Base-by-base conservation (phyloP, 2,329 filamentous ascomycete species). In the Botryosphaeria agaves region DNA sequence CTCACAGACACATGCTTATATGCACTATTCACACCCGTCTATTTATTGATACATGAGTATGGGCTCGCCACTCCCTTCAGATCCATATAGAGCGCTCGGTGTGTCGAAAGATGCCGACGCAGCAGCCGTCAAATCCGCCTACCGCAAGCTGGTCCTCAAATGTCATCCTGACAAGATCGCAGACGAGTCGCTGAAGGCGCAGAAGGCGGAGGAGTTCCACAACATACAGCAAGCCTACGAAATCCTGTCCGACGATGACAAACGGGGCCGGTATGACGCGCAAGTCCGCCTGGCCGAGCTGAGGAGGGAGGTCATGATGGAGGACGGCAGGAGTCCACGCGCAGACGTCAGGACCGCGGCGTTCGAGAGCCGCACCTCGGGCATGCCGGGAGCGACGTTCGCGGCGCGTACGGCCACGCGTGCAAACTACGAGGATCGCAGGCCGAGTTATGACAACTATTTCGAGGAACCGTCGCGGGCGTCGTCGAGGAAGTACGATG, bases 171-270 rank as follows among this genome's bases (percentile, higher is more conserved):
- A 94, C 62, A 92, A 93, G 58, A 72, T 92, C 38, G 76, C 83
- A 41, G 72, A 92, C 45, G 72, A 76, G 31, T 62, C 71, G 11
- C 61, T 79, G 44, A 91, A 89, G 55, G 71, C 72, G 35, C 61
- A 72, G 42, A 91, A 85, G 52, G 73, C 80, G 43, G 76, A 83
- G 42, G 76, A 92, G 54, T 98, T 95, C 47, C 84, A 94, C 55
- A 75, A 73, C 49, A 81, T 95, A 19, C 85, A 94, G 52, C 72
- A 85, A 44, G 85, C 89, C 30, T 98, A 93, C 55, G 89, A 95
- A 55, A 64, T 89, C 18, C 69, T 98, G 36, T 80, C 72, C 45
- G 76, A 94, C 48, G 78, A 87, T 17, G 63, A 59, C 5, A 72
- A 76, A 48, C 66, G 82, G 35, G 55, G 61, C 34, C 72, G 74